phyloP scores from a whole-genome alignment of 495 filamentous ascomycete genomes.

The Lichina pygmaea region DNA sequence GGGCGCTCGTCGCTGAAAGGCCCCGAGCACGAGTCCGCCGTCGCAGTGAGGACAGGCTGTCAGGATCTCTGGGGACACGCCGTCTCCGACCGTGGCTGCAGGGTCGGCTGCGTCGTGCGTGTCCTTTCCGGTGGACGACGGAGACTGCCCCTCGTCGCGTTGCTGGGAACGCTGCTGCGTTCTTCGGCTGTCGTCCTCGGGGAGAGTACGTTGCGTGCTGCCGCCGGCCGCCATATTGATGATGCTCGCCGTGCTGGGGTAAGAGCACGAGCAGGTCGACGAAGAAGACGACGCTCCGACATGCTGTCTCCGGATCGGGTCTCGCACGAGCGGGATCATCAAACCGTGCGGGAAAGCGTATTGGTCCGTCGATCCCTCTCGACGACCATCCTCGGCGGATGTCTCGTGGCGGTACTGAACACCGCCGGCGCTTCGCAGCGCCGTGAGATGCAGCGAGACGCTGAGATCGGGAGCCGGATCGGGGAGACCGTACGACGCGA shows the following conservation, averaged over 20 bases:
- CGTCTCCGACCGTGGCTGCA: background rate
- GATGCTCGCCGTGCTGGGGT: constrained; percentile 4
- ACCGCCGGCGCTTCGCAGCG: constrained; percentile 10
- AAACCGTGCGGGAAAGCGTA: no score
- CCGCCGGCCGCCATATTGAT: background rate
- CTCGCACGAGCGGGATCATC: no score
- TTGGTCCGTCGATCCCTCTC: constrained; percentile 3
- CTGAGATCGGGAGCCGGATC: constrained; percentile 11
- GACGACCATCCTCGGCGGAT: constrained; percentile 5
- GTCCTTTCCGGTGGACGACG: background rate
- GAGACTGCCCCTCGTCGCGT: background rate
- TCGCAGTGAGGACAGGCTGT: background rate
- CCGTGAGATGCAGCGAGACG: constrained; percentile 8
- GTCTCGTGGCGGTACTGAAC: constrained; percentile 7
- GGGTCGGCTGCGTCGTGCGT: background rate
- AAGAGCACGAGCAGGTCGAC: constrained; percentile 10
- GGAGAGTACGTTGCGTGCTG: no score
- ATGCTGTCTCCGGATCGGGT: no score
- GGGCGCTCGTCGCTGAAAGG: background rate
- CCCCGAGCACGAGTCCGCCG: background rate
- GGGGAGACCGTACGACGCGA: constrained; percentile 11
- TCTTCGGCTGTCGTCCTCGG: no score
- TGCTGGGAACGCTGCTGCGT: background rate
- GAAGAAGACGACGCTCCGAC: background rate
- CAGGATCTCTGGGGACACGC: background rate